These are phyloP conservation scores for Mallotus nudiflorus DNA, from an alignment of 345 rosid genomes.

Conservation along the genomic window DNA sequence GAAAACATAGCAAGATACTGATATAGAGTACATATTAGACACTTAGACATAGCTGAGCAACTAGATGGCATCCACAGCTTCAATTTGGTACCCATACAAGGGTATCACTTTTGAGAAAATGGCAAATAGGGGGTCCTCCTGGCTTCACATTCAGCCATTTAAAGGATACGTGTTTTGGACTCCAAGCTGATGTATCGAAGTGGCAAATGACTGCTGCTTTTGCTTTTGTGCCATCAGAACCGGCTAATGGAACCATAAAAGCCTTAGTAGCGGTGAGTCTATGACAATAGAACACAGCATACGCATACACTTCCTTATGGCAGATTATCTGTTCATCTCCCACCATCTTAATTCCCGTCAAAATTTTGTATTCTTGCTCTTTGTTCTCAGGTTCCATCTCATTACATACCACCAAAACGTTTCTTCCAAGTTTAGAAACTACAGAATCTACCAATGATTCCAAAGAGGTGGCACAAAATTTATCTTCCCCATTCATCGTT, in stretches of 20 bases:
- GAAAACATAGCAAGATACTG: too few relatives aligned
- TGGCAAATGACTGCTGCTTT: background rate
- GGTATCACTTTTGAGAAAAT: background rate
- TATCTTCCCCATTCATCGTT: slow-evolving; percentile 11
- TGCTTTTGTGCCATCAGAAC: background rate
- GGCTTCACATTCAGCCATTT: background rate
- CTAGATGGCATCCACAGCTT: too few relatives aligned
- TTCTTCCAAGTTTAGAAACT: slow-evolving; percentile 7
- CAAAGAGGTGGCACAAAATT: slow-evolving; percentile 16
- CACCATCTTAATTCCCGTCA: background rate
- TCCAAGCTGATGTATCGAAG: slow-evolving; percentile 3
- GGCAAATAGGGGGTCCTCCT: slow-evolving; percentile 5
- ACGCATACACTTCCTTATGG: slow-evolving; percentile 14
- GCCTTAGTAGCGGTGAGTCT: background rate
- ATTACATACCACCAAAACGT: background rate
- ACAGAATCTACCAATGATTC: slow-evolving; percentile 20
- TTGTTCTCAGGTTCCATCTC: background rate
- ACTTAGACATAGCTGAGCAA: too few relatives aligned
- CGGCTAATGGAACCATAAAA: background rate
- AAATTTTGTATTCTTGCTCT: background rate
- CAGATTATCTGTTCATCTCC: slow-evolving; percentile 7
- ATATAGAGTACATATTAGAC: too few relatives aligned
- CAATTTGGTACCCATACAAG: background rate
- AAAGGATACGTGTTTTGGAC: background rate
- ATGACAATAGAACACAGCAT: slow-evolving; percentile 14